Base-by-base conservation (phyloP, 169 alveolate genomes). In the Miamiensis avidus region DNA sequence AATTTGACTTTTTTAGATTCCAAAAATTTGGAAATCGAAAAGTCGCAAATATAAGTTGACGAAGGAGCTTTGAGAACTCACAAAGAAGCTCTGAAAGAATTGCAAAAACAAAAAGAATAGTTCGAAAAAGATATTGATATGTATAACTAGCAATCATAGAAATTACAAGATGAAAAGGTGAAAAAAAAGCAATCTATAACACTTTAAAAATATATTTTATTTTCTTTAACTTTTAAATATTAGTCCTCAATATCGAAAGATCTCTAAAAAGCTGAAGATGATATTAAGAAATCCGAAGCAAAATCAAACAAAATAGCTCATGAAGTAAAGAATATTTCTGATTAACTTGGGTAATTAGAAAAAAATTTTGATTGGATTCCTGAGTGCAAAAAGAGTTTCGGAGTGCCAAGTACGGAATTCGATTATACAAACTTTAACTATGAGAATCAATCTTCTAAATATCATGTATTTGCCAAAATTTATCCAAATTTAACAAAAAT, bases 331-430 rank as follows among this genome's bases (percentile, higher is more conserved):
- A 65, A 83, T 89, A n/a, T 74, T 81, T 87, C 78, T 75, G 85
- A 76, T 11, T 11, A 49, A 29, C 29, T 49, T 1, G 28, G 79
- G 69, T 76, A 89, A 73, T 82, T 89, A 34, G 84, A 78, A 83
- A 82, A 91, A 89, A 87, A 87, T n/a, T 89, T 85, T 34, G 87
- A 94, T 74, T 89, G 97, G 95, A 87, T 91, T 73, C 81, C 75
- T 65, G 69, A 49, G 69, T 20, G 20, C 69, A 49, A 49, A 49
- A 11, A 49, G 20, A 11, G 20, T 49, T 49, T 49, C 69, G 69
- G 69, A 49, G 26, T 11, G 20, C 69, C 69, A 49, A 20, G 69
- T 11, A 49, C 69, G 20, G 69, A 49, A 11, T 49, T 49, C 69
- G 69, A 49, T 20, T 49, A 49, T 49, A 11, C 69, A 11, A 49